Evolutionary conservation across 331 rosid genomes (phyloP), one percentile per base, ranked within the genome.

Genomic region (Malus hybrid): DNA sequence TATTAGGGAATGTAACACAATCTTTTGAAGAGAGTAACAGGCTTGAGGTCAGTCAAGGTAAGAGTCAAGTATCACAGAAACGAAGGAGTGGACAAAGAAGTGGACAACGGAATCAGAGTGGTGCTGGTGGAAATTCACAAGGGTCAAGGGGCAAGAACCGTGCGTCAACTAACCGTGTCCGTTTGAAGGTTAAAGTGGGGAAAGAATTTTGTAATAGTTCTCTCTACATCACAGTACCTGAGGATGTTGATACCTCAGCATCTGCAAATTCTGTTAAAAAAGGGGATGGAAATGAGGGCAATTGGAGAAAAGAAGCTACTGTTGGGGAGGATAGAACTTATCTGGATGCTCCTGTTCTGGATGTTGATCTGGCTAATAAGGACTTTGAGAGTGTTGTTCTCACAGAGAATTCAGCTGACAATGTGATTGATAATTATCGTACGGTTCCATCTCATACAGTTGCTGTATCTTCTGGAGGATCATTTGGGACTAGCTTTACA

Each of bases 131-230:
- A 76, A 79, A 88, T 53, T 73, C 86, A 69, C 61, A 34, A 70
- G 77, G 83, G 69, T 86, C 90, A 50, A 84, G 72, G 79, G 81
- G 76, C 71, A 88, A 85, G 22, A 29, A 33, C 75, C 2, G 39
- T 75, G 80, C 84, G 76, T 62, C 85, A 77, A 83, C 87, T 60
- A 80, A 84, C 58, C 84, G 78, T 60, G 69, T 90, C 68, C 98
- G 98, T 77, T 85, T 95, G 84, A 95, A 87, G 91, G 91, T 95
- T 73, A 92, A 84, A 76, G 32, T 86, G 68, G 97, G 98, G 79
- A 90, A 95, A 68, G 84, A 81, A 66, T 74, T 75, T 34, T 79
- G 75, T 83, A 80, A 82, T 78, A 84, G 83, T 73, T 78, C 80
- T 83, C 82, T 86, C 71, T 82, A 71, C 79, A 74, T 75, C 77